These are phyloP conservation scores for Fraxinus platypoda DNA, from an alignment of 305 asterid genomes.

Conservation along the genomic window DNA sequence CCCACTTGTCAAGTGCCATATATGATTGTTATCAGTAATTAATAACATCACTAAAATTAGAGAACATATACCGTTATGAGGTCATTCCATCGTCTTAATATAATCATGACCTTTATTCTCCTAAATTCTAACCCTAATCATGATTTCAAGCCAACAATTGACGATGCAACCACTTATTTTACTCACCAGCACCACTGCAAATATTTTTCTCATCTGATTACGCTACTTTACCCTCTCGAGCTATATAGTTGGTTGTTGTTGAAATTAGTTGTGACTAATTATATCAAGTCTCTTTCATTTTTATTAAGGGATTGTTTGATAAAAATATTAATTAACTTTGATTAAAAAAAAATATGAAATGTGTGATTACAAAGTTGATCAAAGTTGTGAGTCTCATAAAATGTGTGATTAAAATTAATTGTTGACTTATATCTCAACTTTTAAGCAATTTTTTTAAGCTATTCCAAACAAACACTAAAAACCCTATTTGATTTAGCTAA, in stretches of 20 bases:
- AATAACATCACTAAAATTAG: constrained; percentile 6
- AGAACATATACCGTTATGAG: constrained; percentile 23
- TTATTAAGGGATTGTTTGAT: neutral
- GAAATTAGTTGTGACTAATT: neutral
- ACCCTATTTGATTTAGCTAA: neutral
- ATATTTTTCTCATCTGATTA: neutral
- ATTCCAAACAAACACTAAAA: neutral
- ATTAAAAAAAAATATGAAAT: too few species aligned
- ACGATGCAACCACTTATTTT: constrained; percentile 28
- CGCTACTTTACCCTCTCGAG: neutral
- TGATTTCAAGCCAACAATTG: constrained; percentile 25
- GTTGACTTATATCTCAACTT: too few species aligned
- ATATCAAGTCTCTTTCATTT: neutral
- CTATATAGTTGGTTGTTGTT: constrained; percentile 7
- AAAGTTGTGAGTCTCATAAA: neutral
- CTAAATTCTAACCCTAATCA: constrained; percentile 25
- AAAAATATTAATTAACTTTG: too few species aligned
- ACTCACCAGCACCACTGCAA: constrained; percentile 26
- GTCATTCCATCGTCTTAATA: constrained; percentile 16
- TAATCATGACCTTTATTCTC: constrained; percentile 16
- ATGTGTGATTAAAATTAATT: too few species aligned
- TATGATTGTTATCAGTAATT: neutral
- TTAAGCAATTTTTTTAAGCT: neutral
- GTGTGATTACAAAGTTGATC: neutral
- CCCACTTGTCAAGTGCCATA: neutral